Evolutionary conservation across 2,329 filamentous ascomycete species (phyloP), one percentile per base, ranked within the genome.

Genomic region (Chrysoporthe austroafricana): DNA sequence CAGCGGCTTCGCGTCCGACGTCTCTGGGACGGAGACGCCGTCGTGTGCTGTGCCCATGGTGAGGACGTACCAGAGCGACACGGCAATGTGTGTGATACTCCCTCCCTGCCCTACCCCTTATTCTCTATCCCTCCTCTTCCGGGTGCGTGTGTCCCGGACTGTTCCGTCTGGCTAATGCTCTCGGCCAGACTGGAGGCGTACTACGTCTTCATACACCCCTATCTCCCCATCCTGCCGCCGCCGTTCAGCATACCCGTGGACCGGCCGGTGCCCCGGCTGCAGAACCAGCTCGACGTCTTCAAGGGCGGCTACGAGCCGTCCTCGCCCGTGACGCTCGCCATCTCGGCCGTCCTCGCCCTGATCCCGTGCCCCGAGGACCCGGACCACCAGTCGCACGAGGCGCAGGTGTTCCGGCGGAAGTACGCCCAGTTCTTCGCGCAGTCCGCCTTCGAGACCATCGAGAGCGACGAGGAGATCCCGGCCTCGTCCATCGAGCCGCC

Each of bases 191-290:
- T 85, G 26, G 80, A 83, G 67, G 83, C 82, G 4, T 85, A 85
- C 72, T 85, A 85, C 69, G 78, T 82, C 66, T 85, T 81, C 77
- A 82, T 85, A 66, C 83, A 85, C 68, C 79, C 82, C 0, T 85
- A 79, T 67, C 81, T 85, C 21, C 83, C 83, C 3, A 82, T 85
- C 46, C 73, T 85, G 2, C 83, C 83, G 14, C 76, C 83, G 2
- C 82, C 83, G 6, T 74, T 75, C 26, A 69, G 69, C 39, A 69
- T 73, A 39, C 74, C 79, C 14, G 70, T 75, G 43, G 80, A 78
- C 67, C 74, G 79, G 63, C 73, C 77, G 5, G 68, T 76, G 0
- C 72, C 77, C 4, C 71, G 79, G 6, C 71, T 77, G 14, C 79
- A 82, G 66, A 77, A 74, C 60, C 74, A 80, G 63, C 76, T 76